These are phyloP conservation scores for Dioscorea dumetorum DNA, from an alignment of 106 monocot genomes.

Conservation along the genomic window DNA sequence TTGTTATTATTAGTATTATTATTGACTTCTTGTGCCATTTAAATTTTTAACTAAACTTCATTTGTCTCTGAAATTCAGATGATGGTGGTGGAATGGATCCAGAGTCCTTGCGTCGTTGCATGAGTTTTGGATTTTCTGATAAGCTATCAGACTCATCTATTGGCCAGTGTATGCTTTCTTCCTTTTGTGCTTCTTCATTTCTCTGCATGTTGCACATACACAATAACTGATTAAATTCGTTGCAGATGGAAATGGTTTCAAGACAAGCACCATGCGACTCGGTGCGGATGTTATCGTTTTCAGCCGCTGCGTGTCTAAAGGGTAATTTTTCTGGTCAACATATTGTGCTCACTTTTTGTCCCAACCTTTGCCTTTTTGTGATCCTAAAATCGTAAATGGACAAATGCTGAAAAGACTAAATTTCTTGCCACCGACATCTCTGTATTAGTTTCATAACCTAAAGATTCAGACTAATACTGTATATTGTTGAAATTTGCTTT, in stretches of 20 bases:
- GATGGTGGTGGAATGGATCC: conserved; percentile 96
- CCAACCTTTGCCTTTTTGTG: too few species aligned
- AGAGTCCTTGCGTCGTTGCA: conserved; percentile 62
- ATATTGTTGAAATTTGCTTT: too few species aligned
- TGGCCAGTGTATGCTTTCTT: conserved; percentile 69
- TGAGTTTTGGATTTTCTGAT: conserved; percentile 97
- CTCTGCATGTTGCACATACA: neutral
- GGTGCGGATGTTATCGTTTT: conserved; percentile 88
- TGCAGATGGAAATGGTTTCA: conserved; percentile 96
- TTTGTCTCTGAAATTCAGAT: conserved; percentile 24
- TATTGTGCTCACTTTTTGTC: too few species aligned
- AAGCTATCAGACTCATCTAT: conserved; percentile 62
- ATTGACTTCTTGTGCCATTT: neutral
- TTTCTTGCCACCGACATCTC: too few species aligned
- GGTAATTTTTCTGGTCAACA: conserved; percentile 16
- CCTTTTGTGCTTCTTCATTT: conserved; percentile 1
- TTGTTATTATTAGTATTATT: conserved; percentile 1
- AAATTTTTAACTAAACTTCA: neutral
- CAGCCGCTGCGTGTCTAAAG: conserved; percentile 40
- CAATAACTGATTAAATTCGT: conserved; percentile 10
- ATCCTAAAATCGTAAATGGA: too few species aligned
- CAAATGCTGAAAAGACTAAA: too few species aligned
- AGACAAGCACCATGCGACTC: conserved; percentile 95
- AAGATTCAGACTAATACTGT: too few species aligned
- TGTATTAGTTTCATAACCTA: too few species aligned